Base-by-base conservation (phyloP, 2,329 filamentous ascomycete species). In the Scopulariopsis brevicaulis region DNA sequence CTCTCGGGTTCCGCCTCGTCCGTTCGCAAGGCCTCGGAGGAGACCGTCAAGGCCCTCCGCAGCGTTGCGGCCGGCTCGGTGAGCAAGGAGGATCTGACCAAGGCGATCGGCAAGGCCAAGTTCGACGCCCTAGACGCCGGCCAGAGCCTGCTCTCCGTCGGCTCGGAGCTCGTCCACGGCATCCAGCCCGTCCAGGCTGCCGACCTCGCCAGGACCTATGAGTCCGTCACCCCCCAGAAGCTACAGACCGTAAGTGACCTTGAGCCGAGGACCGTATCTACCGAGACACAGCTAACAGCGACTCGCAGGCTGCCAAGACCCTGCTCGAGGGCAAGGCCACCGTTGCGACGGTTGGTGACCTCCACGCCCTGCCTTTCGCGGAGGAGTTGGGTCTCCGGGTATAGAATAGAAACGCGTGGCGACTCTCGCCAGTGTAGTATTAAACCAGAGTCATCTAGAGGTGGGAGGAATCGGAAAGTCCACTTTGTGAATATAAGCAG, bases 371-470 rank as follows among this genome's bases (percentile, higher is more conserved):
- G 70, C 94, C 94, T 59, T 99, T 87, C 71, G 94, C 91, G 64
- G 89, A 92, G 76, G 94, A 99, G 71, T 80, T 99, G 72, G 95
- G 93, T 66, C 83, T 99, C 70, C 90, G 86, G 73, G 90, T 96
- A 82, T 99, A 95, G 83, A 83, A 63, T 60, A 64, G 24, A 40
- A 56, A 34, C 24, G 46, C 18, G 55, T 32, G 22, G 46, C 46
- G 46, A 20, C 12, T 37, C 51, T 48, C 24, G 61, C 60, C 61
- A 62, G 57, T 62, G 61, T 62, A 62, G 59, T 59, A 62, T 62
- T 60, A 62, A 60, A 60, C 54, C 14, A n/a, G 15, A 52, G 58
- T 58, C 56, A 54, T 58, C 37, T 58, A 58, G 52, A 58, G 34
- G 50, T 35, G 50, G 55, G 55, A 32, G 48, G 48, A 57, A 32